phyloP scores from a whole-genome alignment of 2,329 filamentous ascomycete genomes.

The Coniochaeta sp. region DNA sequence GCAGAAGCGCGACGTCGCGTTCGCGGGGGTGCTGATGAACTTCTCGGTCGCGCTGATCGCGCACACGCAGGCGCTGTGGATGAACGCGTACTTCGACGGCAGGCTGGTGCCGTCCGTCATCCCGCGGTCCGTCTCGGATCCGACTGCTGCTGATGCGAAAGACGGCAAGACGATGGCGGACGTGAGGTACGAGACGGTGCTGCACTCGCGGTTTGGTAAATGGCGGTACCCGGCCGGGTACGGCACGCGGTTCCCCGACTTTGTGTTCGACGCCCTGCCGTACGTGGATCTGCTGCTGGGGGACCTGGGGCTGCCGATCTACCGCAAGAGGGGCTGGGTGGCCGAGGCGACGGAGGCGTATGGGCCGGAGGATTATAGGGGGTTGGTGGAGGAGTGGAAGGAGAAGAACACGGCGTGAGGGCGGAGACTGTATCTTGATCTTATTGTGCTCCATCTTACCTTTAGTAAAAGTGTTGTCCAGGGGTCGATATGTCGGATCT shows the following conservation, averaged over 20 bases:
- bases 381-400: slow-evolving; percentile 44
- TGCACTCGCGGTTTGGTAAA: slow-evolving; percentile 61
- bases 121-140: slow-evolving; percentile 7
- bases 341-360: slow-evolving; percentile 50
- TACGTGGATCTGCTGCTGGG: slow-evolving; percentile 62
- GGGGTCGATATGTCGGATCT: too few relatives aligned
- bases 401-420: slow-evolving; percentile 3
- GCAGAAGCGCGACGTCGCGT: slow-evolving; percentile 32
- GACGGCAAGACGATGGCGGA: slow-evolving; percentile 30
- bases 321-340: slow-evolving; percentile 46
- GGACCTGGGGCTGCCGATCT: slow-evolving; percentile 55
- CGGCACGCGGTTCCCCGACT: slow-evolving; percentile 56
- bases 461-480: too few relatives aligned
- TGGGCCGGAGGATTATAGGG: slow-evolving; percentile 49
- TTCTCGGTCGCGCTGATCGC: slow-evolving; percentile 33
- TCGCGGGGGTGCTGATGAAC: slow-evolving; percentile 35
- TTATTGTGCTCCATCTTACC: too few relatives aligned
- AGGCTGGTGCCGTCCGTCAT: slow-evolving; percentile 27
- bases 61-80: slow-evolving; percentile 51
- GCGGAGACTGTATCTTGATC: too few relatives aligned
- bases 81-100: slow-evolving; percentile 55
- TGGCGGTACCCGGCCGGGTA: slow-evolving; percentile 63
- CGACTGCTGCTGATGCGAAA: neutral
- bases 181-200: slow-evolving; percentile 46
- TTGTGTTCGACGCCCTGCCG: slow-evolving; percentile 69